Evolutionary conservation across 805 yeast species (phyloP).

Genomic region (Barnettozyma salicaria): DNA sequence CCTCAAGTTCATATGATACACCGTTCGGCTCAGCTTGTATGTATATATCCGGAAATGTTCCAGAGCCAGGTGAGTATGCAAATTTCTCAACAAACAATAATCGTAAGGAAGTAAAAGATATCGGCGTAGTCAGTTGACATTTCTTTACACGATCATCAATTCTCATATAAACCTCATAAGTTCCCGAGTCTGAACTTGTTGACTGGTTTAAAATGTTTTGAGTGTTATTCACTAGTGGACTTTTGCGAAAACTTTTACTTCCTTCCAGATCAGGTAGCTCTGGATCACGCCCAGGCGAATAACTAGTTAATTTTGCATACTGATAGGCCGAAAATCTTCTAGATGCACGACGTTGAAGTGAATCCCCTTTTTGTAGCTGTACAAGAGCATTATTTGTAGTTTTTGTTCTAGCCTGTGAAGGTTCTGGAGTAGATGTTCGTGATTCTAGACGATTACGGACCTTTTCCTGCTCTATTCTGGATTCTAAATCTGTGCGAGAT

Average conservation of each 20-base stretch:
- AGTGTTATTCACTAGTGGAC: slow-evolving; percentile 8
- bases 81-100: slow-evolving; percentile 81
- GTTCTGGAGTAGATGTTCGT: slow-evolving; percentile 1
- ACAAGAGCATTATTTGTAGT: slow-evolving; percentile 52
- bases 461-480: not conserved
- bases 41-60: slow-evolving; percentile 72
- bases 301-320: slow-evolving; percentile 64
- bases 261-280: slow-evolving; percentile 25
- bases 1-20: slow-evolving; percentile 78
- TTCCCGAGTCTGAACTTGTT: not conserved
- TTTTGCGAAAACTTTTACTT: slow-evolving; percentile 13
- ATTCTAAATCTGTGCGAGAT: not conserved
- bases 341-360: slow-evolving; percentile 87
- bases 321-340: slow-evolving; percentile 92
- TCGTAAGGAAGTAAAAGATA: slow-evolving; percentile 42
- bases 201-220: not conserved
- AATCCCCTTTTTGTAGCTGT: slow-evolving; percentile 76
- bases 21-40: slow-evolving; percentile 54
- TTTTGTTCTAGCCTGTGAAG: slow-evolving; percentile 9
- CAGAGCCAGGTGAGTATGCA: slow-evolving; percentile 70
- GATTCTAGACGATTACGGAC: slow-evolving; percentile 2
- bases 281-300: slow-evolving; percentile 29
- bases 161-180: slow-evolving; percentile 36
- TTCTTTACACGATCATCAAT: slow-evolving; percentile 51
- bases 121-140: slow-evolving; percentile 29